Evolutionary conservation across 805 yeast species (phyloP), one percentile per base, ranked within the genome.

Genomic region (Clavispora phyllophila): DNA sequence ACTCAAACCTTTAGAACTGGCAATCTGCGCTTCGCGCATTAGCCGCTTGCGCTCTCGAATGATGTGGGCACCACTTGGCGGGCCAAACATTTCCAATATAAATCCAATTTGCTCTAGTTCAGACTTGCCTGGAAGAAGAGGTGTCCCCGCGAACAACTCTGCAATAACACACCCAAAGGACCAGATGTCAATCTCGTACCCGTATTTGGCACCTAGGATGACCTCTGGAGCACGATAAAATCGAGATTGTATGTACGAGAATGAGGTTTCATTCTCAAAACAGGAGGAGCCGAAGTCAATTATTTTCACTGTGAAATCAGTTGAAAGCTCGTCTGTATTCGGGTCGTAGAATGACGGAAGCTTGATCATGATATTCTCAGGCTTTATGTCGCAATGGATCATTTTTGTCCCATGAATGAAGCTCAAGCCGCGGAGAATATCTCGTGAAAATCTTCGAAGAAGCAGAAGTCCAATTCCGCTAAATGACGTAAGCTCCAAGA

Each of bases 301-400:
- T 25, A 88, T 71, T 53, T 84, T 87, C 38, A 87, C 68, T 15
- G 62, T 64, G 18, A 81, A 65, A 0, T 65, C 55, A 17, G 66
- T 60, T 5, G 75, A 67, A 8, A 70, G 64, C 1, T 59, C 45
- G 9, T 40, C 15, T 28, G 41, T 27, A 23, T 34, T 29, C 29
- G 47, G 33, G 29, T 37, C 20, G 48, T 32, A 53, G 12, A 39
- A 31, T 2, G 42, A 22, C 1, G 74, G 74, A 12, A 68, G 46
- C 38, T 59, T 57, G 4, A 84, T 61, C 81, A 87, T 79, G 28
- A 88, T 68, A 60, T 88, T 88, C 54, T 87, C 96, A 0, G 95
- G 96, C 56, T 88, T 88, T 43, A 88, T 65, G 58, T 88, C 96
- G 54, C 95, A 87, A 57, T 88, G 96, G 20, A 88, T 78, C 6